phyloP scores from a whole-genome alignment of 495 filamentous ascomycete genomes.

The Aspergillus diversus region DNA sequence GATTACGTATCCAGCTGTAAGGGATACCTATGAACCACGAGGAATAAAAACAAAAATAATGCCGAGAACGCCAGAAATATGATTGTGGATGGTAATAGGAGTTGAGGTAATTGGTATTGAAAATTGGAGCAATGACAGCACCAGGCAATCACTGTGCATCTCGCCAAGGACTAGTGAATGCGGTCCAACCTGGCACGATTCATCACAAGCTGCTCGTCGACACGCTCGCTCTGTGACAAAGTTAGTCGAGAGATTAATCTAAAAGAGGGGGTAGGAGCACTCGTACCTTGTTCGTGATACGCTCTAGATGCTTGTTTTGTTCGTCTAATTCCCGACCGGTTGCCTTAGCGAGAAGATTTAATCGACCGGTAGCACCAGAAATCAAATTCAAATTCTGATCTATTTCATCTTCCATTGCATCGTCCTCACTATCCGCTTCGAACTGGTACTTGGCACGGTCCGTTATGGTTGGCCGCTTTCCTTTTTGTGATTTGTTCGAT shows the following conservation, averaged over 20 bases:
- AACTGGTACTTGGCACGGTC: conserved; percentile 80
- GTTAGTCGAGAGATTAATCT: conserved; percentile 31
- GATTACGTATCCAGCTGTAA: background rate
- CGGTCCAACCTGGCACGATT: conserved; percentile 67
- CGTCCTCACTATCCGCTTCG: conserved; percentile 75
- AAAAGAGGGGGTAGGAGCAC: background rate
- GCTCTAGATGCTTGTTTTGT: conserved; percentile 74
- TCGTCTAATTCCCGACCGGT: conserved; percentile 74
- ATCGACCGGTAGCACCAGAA: conserved; percentile 58
- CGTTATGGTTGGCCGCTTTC: conserved; percentile 57
- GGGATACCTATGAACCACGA: background rate
- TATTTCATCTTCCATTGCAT: conserved; percentile 75
- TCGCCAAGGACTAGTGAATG: conserved; percentile 47
- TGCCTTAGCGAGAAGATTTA: conserved; percentile 70
- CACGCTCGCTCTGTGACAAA: conserved; percentile 59
- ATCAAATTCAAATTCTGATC: conserved; percentile 65
- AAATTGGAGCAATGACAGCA: conserved; percentile 33
- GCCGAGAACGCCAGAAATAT: conserved; percentile 22
- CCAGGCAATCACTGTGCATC: conserved; percentile 34
- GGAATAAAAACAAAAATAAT: background rate
- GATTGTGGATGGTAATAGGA: background rate
- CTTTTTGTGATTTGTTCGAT: conserved; percentile 38
- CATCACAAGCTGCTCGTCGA: conserved; percentile 73
- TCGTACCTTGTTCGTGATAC: conserved; percentile 70
- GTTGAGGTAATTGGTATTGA: conserved; percentile 1